Conservation (phyloP, 208 protist genomes). For the Herpetomonas tarakana region DNA sequence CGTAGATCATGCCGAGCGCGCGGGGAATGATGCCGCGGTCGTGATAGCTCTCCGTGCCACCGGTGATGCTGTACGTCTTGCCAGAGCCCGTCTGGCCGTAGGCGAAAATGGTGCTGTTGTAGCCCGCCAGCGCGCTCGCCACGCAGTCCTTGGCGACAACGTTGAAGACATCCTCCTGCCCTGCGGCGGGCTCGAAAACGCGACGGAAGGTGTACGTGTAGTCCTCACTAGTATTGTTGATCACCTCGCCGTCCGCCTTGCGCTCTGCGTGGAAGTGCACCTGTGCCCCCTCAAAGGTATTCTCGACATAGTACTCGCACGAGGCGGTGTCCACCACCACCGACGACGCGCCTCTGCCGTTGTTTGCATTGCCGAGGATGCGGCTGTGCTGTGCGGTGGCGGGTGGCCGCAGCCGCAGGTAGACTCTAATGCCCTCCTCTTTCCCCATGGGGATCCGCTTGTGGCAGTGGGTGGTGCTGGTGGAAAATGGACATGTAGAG, state of each 20-base stretch:
- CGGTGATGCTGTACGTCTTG: slow-evolving; percentile 90
- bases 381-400: slow-evolving; percentile 49
- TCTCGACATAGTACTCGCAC: slow-evolving; percentile 31
- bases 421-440: slow-evolving; percentile 67
- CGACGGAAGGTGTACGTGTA: slow-evolving; percentile 74
- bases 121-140: slow-evolving; percentile 64
- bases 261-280: slow-evolving; percentile 14
- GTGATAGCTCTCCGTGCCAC: slow-evolving; percentile 83
- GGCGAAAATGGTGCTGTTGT: slow-evolving; percentile 90
- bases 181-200: slow-evolving; percentile 66
- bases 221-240: slow-evolving; percentile 75
- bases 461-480: too few species aligned
- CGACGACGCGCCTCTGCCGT: neutral
- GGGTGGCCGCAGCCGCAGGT: slow-evolving; percentile 69
- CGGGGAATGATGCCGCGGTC: slow-evolving; percentile 88
- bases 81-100: slow-evolving; percentile 91
- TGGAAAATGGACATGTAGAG: too few species aligned
- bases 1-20: slow-evolving; percentile 79
- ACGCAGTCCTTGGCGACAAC: slow-evolving; percentile 83
- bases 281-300: slow-evolving; percentile 21
- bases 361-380: slow-evolving; percentile 24
- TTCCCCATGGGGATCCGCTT: slow-evolving; percentile 9
- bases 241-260: slow-evolving; percentile 29
- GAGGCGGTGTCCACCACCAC: neutral
- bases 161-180: slow-evolving; percentile 84